Conservation (phyloP, 345 rosid species). For the Populus davidiana region DNA sequence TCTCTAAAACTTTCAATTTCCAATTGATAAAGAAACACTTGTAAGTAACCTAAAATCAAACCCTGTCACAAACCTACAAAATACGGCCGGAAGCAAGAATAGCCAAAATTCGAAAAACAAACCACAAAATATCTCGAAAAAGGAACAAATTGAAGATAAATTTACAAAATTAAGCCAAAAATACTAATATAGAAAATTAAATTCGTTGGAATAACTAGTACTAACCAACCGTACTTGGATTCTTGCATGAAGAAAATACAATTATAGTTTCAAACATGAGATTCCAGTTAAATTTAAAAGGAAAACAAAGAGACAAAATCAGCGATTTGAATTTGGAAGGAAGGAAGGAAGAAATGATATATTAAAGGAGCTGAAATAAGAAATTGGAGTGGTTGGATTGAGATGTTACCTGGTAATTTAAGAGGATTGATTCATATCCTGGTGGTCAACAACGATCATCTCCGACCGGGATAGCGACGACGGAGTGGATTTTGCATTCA, state of each 20-base stretch:
- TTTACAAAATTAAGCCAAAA: neutral
- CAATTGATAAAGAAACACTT: no score
- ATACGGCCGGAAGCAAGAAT: neutral
- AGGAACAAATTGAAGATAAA: no score
- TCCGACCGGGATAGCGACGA: neutral
- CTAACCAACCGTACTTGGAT: neutral
- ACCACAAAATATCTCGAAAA: neutral
- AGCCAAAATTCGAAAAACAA: neutral
- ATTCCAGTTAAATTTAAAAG: neutral
- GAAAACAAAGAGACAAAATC: neutral
- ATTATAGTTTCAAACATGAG: no score
- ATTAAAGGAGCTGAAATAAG: neutral
- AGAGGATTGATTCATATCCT: neutral
- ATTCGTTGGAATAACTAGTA: neutral
- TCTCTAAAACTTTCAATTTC: no score
- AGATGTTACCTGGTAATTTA: neutral
- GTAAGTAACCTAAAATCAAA: neutral
- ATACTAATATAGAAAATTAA: neutral
- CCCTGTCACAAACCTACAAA: neutral
- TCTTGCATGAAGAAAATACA: neutral
- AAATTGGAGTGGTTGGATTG: neutral
- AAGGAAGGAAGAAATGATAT: neutral
- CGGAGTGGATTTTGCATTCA: neutral
- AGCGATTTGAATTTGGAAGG: neutral
- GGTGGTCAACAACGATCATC: neutral